Base-by-base conservation (phyloP, 202 grass and related monocot species). In the Sporobolus alterniflorus region DNA sequence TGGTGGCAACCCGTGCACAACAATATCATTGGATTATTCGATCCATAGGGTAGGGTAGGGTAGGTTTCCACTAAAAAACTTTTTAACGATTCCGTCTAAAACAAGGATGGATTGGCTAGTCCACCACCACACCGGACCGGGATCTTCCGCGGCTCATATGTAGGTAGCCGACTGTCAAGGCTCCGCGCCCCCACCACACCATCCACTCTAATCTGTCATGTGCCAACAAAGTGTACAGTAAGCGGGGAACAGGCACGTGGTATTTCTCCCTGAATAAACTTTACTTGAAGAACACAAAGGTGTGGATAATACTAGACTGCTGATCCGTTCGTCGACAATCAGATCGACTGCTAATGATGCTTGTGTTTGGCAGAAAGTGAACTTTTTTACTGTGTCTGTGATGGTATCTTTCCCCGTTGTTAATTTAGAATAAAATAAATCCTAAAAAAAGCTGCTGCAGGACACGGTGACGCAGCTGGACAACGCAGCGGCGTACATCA, bases 401-500 rank as follows among this genome's bases (percentile, higher is more conserved):
- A 22, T n/a, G n/a, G n/a, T 22, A 67, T 41, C n/a, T 25, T 56
- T 39, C 30, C 30, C 14, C 59, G 3, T 16, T 31, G 51, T 24
- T 33, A 3, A 8, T 50, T 7, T 2, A 30, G 30, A 60, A 26
- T 2, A 29, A 6, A 51, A 3, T 21, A 26, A 57, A 60, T 29
- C 4, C 12, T 65, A 22, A 67, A 36, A 21, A 11, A 17, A 21
- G n/a, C 54, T 52, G 1, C 5, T 26, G 33, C 82, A 95, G 93
- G 88, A 91, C 47, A 11, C 46, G 24, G 9, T 36, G 36, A 96
- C 90, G 57, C 90, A 93, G 67, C 77, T 96, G 21, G 94, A 93
- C 41, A 66, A 78, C 63, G 94, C 94, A 7, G 82, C 90, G 39
- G 80, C 71, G 25, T 96, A 96, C 76, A 96, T 96, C 74, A 78